Conservation (phyloP, 2,329 filamentous ascomycete species). For the Teratosphaeria destructans region DNA sequence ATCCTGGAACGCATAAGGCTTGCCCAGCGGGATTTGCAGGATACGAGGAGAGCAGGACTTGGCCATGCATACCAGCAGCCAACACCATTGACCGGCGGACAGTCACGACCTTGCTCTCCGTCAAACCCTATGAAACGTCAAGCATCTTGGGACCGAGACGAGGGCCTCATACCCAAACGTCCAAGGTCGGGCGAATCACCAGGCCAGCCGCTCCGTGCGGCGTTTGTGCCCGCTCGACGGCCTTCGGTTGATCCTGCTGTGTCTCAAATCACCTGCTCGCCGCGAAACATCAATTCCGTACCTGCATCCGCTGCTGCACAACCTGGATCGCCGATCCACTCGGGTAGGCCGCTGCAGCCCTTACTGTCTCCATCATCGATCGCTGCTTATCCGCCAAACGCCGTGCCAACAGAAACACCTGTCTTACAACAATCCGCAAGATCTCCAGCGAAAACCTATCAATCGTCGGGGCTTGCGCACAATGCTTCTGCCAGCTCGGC, state of each 20-base stretch:
- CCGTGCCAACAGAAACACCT: conserved; percentile 1
- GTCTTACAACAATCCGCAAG: conserved; percentile 8
- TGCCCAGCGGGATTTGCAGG: conserved; percentile 12
- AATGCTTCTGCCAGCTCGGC: conserved; percentile 16
- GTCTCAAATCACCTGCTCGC: conserved; percentile 8
- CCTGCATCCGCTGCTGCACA: conserved; percentile 13
- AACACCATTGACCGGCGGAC: neutral
- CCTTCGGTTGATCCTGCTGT: conserved; percentile 7
- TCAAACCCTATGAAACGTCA: conserved; percentile 11
- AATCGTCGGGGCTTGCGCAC: conserved; percentile 14
- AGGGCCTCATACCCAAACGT: conserved; percentile 10
- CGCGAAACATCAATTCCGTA: conserved; percentile 11
- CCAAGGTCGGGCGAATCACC: conserved; percentile 10
- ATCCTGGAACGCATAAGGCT: conserved; percentile 12
- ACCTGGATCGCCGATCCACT: conserved; percentile 10
- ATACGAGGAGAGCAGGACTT: conserved; percentile 2
- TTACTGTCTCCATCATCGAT: conserved; percentile 20
- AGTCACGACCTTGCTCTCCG: conserved; percentile 6
- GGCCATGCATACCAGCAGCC: conserved; percentile 1
- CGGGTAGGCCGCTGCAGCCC: conserved; percentile 5
- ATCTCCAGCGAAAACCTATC: conserved; percentile 17
- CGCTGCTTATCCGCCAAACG: conserved; percentile 9
- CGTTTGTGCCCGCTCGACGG: conserved; percentile 7
- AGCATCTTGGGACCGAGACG: conserved; percentile 10
- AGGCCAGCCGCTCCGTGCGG: conserved; percentile 3